A percentile compares a stretch with the other conserved stretches of the same genome.
Evolutionary conservation across 2,329 filamentous ascomycete genomes (phyloP).

Genomic region (Colletotrichum sp.): DNA sequence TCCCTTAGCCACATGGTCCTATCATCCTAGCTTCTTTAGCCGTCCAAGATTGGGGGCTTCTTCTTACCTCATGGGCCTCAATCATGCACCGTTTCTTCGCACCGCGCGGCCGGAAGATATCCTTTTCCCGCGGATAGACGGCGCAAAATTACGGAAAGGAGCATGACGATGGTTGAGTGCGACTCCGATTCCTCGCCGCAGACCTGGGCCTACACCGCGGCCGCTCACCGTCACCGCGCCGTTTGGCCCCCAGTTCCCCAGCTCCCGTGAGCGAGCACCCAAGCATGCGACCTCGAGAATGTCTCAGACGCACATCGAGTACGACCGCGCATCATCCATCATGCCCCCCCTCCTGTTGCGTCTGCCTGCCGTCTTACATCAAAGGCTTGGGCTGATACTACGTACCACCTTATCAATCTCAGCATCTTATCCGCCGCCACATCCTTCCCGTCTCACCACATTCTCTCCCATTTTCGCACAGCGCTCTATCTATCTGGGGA

Average conservation of each 20-base stretch:
- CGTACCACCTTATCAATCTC: background rate
- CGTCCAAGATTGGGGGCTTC: background rate
- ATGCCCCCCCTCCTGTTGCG: background rate
- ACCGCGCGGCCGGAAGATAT: background rate
- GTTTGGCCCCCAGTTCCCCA: background rate
- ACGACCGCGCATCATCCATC: background rate
- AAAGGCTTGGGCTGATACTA: background rate
- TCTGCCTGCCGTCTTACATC: background rate
- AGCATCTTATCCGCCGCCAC: background rate
- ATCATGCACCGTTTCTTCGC: background rate
- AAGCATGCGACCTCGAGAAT: constrained; percentile 10
- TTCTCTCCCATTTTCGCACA: background rate
- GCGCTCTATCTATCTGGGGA: background rate
- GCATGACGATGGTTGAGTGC: background rate
- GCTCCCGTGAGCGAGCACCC: constrained; percentile 12
- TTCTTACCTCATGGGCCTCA: background rate
- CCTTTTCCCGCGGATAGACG: background rate
- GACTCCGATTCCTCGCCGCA: background rate
- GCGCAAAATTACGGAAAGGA: background rate
- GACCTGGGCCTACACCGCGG: background rate
- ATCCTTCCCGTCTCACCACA: background rate
- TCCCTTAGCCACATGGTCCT: background rate
- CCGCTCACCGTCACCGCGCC: background rate
- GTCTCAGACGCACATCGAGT: constrained; percentile 13
- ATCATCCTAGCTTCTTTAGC: background rate